These are phyloP conservation scores for Toxicodendron radicans DNA, from an alignment of 345 rosid genomes.

Conservation along the genomic window DNA sequence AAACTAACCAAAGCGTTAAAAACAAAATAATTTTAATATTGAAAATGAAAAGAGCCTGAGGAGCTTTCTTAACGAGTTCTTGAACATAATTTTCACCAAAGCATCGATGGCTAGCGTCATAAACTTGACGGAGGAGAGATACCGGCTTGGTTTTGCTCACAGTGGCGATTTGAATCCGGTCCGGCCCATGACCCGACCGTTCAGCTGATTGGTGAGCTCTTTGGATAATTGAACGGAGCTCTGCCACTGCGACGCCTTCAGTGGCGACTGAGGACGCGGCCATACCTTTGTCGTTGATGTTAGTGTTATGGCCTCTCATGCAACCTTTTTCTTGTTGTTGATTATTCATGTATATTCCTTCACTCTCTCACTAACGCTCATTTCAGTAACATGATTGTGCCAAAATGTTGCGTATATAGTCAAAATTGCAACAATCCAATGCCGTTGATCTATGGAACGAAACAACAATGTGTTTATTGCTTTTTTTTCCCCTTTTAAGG, in stretches of 20 bases:
- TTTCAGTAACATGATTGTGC: neutral
- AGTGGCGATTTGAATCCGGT: constrained; percentile 70
- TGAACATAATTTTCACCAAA: constrained; percentile 96
- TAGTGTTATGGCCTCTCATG: neutral
- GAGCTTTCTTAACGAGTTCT: constrained; percentile 84
- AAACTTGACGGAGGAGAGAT: constrained; percentile 63
- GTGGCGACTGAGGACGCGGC: constrained; percentile 62
- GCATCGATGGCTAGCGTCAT: constrained; percentile 80
- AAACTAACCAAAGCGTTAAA: too few relatives aligned
- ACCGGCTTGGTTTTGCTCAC: constrained; percentile 96
- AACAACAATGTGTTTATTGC: too few relatives aligned
- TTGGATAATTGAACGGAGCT: constrained; percentile 66
- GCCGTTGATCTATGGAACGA: too few relatives aligned
- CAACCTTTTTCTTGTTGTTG: constrained; percentile 22
- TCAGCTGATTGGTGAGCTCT: constrained; percentile 70
- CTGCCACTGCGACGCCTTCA: constrained; percentile 60
- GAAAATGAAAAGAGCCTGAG: constrained; percentile 51
- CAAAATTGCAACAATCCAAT: too few relatives aligned
- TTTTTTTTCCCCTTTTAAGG: too few relatives aligned
- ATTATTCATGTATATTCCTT: constrained; percentile 30
- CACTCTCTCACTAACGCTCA: neutral
- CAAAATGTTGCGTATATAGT: constrained; percentile 4
- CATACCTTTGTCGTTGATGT: constrained; percentile 28
- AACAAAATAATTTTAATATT: neutral
- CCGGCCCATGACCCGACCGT: constrained; percentile 55